These are phyloP conservation scores for Calonectria henricotiae DNA, from an alignment of 2,329 filamentous ascomycete species.

Conservation along the genomic window DNA sequence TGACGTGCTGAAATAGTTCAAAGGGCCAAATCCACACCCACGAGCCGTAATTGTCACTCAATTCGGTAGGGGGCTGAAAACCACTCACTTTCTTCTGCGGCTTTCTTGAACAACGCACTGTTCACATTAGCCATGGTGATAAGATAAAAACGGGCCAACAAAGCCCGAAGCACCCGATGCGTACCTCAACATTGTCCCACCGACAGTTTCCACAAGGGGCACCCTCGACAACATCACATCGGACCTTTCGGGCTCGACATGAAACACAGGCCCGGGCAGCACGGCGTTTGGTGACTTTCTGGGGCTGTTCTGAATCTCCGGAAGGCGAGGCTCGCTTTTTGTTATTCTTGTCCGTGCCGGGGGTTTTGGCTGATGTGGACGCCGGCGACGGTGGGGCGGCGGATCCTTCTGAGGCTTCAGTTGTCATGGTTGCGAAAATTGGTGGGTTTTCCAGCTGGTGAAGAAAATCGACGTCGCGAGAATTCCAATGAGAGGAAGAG, in stretches of 20 bases:
- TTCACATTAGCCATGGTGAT: constrained; percentile 42
- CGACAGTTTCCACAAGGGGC: constrained; percentile 91
- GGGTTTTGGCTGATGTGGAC: constrained; percentile 51
- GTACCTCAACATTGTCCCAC: constrained; percentile 80
- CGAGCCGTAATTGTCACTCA: constrained; percentile 28
- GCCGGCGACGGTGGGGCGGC: constrained; percentile 53
- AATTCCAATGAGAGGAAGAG: background rate
- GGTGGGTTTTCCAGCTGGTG: background rate
- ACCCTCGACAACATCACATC: constrained; percentile 93
- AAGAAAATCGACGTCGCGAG: constrained; percentile 8
- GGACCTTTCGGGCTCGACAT: constrained; percentile 90
- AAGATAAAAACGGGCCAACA: constrained; percentile 37
- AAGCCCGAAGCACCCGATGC: constrained; percentile 38
- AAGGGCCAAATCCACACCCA: constrained; percentile 22
- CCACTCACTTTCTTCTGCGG: constrained; percentile 86
- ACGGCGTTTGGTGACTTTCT: constrained; percentile 80
- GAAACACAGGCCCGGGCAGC: constrained; percentile 94
- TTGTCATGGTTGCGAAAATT: constrained; percentile 43
- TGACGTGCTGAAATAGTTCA: constrained; percentile 35
- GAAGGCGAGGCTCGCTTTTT: constrained; percentile 57
- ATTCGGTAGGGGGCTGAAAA: constrained; percentile 33
- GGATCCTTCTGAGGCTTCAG: constrained; percentile 49
- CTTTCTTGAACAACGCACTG: constrained; percentile 83
- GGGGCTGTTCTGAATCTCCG: constrained; percentile 54
- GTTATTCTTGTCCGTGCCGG: constrained; percentile 51